Evolutionary conservation across 1,284 basidiomycete species (phyloP), one percentile per base, ranked within the genome.

Genomic region (Austroboletus novae-zelandiae): DNA sequence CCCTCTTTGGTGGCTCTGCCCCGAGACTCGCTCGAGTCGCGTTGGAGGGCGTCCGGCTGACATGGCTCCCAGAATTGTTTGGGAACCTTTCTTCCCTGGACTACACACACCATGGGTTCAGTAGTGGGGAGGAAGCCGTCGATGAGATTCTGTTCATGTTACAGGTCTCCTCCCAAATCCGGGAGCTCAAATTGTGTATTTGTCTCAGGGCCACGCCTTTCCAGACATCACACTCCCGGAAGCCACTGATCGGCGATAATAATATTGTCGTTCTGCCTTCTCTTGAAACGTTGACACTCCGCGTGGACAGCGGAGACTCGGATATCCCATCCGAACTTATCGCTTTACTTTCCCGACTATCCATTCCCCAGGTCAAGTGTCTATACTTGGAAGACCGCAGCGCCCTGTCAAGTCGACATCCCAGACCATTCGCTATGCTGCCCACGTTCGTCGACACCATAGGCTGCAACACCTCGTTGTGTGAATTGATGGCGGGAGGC

Each of bases 51-150:
- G 75, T 86, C 44, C 75, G 81, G 47, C 62, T 88, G 36, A 66
- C 73, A 8, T 86, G 84, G 83, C 62, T 77, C 5, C 77, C 83
- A 18, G 75, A 75, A 3, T 67, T 87, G 39, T 86, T 83, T 58
- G 69, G 70, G 45, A 81, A 82, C 61, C 70, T 88, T 42, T 77
- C 74, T 5, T 78, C 70, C 58, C 73, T 88, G 36, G 80, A 87
- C 64, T 87, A 81, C 52, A 77, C 78, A 1, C 80, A 83, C 53
- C 80, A 81, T 48, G 74, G 77, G 25, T 80, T 81, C 60, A 80
- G 71, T 40, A 60, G 56, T 17, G 79, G 75, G 5, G 64, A 72
- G 47, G 68, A 72, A 48, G 76, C 78, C 2, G 68, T 78, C 4
- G 55, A 70, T 37, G 80, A 83, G 55, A 62, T 83, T 35, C 53